Evolutionary conservation across 2,329 filamentous ascomycete species (phyloP), one percentile per base, ranked within the genome.

Genomic region (Curvularia lunata): DNA sequence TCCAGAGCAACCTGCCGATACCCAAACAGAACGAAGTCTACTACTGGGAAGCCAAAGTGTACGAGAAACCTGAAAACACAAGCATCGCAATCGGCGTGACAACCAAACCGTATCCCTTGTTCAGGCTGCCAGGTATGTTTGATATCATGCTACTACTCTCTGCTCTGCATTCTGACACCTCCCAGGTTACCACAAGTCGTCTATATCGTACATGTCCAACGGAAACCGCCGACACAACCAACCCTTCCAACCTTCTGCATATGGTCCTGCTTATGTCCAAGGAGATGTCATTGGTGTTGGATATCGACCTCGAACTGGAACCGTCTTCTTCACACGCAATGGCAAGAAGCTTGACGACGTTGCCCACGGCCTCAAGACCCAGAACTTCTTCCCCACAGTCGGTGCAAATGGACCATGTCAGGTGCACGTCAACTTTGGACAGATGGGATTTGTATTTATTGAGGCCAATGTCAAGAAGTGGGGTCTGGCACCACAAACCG

Each of bases 381-480:
- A 95, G 70, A 99, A 99, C 76, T 95, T 98, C 81, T 99, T 99
- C 79, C 95, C 95, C 1, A 95, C 95, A 0, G 86, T 99, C n/a
- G 95, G 95, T 42, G 93, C 95, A 56, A 97, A 95, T 73, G 95
- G 95, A 0, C 95, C 95, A 16, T 93, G 91, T 70, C 89, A 89
- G 30, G 86, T 99, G 1, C 94, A 99, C 75, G 95, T 98, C 74
- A 99, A 99, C 77, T 96, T 99, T 75, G 95, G 95, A 7, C 95
- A 99, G 76, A 91, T 95, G 72, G 95, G 95, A 32, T 99, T 98
- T 73, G 95, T 99, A 48, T 99, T 98, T 73, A 98, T 99, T 68
- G 95, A 99, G 79, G 95, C 94, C 61, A 99, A 99, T 71, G 95
- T 99, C 59, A 99, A 99, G 86, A 99, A 98, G 83, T 99, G 95